Evolutionary conservation across 345 rosid species (phyloP), one percentile per base, ranked within the genome.

Genomic region (Xanthoceras sorbifolium): DNA sequence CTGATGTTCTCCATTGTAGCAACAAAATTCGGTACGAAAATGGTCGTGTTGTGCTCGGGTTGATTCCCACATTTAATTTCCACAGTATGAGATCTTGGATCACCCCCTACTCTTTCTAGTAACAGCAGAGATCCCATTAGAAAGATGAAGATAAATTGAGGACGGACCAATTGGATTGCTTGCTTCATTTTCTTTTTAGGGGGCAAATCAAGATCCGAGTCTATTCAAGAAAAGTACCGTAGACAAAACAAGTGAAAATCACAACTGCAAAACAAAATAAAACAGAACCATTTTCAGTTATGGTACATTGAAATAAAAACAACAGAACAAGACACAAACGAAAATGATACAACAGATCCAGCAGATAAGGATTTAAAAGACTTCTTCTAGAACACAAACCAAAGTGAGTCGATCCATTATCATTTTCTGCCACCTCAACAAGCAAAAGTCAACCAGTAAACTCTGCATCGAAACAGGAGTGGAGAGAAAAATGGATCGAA

Each of bases 1-100:
- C 98, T 90, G 77, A 93, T 90, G 32, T 90, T 93, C 64, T 90
- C 97, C 99, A 95, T 95, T 1, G 92, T 82, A 29, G 87, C 80
- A 4, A 95, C 91, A 68, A 92, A 95, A 75, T 95, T 95, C 0
- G 94, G 89, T 25, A 93, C 96, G 29, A 76, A 95, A 64, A 76
- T 77, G 4, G 89, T 82, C 17, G 78, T 12, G 75, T 93, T 95
- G 91, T 92, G 83, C 82, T 93, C 98, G 0, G 17, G 84, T n/a
- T 61, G 85, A 1, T 9, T 75, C 12, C 80, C 85, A 67, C 98
- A 95, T 0, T 34, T 83, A 62, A 89, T 76, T 0, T 77, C 40
- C 40, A 95, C 77, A 14, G 72, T 72, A 15, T 89, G 85, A 8
- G 91, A 80, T 68, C 99, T 87, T 18, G 98, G 85, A 61, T 90